These are phyloP conservation scores for sorghum (Sorghum bicolor) DNA, from an alignment of 176 grass and related monocot genomes.

Conservation along the genomic window DNA sequence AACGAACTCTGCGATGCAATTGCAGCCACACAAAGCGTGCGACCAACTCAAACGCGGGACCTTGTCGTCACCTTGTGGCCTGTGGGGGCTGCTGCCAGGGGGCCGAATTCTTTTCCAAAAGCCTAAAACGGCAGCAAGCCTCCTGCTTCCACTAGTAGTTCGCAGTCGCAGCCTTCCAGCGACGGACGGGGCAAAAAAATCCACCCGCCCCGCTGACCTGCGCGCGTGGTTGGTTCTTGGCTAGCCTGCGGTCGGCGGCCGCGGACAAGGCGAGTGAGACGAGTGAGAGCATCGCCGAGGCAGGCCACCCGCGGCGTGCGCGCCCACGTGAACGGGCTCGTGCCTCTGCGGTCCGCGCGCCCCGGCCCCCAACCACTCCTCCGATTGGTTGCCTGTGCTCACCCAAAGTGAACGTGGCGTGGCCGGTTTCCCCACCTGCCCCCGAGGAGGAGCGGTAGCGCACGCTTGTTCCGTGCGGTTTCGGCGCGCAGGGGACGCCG, in stretches of 20 bases:
- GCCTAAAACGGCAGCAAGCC: neutral
- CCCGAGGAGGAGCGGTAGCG: no score
- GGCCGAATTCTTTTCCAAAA: neutral
- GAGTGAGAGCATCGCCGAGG: no score
- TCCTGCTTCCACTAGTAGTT: neutral
- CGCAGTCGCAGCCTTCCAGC: no score
- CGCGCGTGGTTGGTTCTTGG: neutral
- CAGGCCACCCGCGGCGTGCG: neutral
- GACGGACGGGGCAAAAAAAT: neutral
- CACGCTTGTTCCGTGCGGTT: neutral
- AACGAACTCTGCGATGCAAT: neutral
- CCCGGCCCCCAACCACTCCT: no score
- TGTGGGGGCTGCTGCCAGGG: neutral
- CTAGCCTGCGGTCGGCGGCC: neutral
- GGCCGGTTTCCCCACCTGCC: neutral
- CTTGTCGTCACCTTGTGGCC: constrained; percentile 23
- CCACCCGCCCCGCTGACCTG: neutral
- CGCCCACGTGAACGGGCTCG: neutral
- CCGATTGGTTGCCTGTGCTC: neutral
- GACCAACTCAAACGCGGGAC: neutral
- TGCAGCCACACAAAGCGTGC: neutral
- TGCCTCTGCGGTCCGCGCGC: neutral
- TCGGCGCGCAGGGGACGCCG: neutral
- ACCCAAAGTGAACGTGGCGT: neutral
- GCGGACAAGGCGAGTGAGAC: neutral